Evolutionary conservation across 257 asterid species (phyloP), one percentile per base, ranked within the genome.

Genomic region (Forsythia viridissima): DNA sequence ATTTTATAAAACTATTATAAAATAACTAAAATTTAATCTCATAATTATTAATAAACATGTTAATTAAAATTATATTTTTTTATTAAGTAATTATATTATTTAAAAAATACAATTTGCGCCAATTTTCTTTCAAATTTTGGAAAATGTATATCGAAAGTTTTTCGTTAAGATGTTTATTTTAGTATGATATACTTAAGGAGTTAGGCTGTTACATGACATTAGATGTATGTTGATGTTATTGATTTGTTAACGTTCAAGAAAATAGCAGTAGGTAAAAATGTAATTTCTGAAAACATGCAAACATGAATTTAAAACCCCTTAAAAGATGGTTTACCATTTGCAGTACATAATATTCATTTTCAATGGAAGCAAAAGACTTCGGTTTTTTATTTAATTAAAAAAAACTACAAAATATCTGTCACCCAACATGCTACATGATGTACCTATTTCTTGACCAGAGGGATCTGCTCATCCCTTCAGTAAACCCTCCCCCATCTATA

Each of bases 361-460:
- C 85, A 82, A 77, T 77, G 34, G 66, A 57, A 57, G 66, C 8
- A 57, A 57, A 57, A 24, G 59, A 77, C 82, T 78, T 61, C 41
- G 39, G 21, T 5, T 77, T 84, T 77, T 51, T 43, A 59, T 38
- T 75, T 57, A 77, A 70, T 76, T 85, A 57, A 8, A 7, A 43
- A 57, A 57, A 57, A 57, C 13, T 57, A n/a, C 66, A 57, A 82
- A 80, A 85, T 80, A 84, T 87, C 93, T 92, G 97, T 83, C 91
- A 43, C 38, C 97, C 97, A 89, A 82, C 84, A 82, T 67, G 80
- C 40, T 73, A 74, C 87, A 83, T 82, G 76, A 83, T 84, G 77
- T 82, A 20, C 80, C 84, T 71, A 69, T 73, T 57, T 76, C 86
- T 87, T 88, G 88, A 92, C 92, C 80, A 82, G 59, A 78, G 66